Conservation (phyloP, 148 eudicot species). For the Rhododendron mucronatum region DNA sequence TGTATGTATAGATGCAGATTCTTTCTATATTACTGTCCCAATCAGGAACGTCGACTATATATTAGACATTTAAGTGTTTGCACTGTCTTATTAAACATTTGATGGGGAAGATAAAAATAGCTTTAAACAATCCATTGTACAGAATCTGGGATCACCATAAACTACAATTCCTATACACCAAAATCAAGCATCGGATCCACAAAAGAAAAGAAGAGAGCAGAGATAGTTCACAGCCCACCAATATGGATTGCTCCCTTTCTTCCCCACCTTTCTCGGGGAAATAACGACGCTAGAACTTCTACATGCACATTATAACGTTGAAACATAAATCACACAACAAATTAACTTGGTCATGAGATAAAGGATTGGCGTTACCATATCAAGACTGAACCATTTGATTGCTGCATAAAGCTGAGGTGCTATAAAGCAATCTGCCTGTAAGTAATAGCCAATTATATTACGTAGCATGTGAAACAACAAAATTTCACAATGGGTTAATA, state of each 20-base stretch:
- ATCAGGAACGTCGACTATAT: not conserved
- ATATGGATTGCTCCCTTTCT: not conserved
- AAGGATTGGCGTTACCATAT: conserved; percentile 45
- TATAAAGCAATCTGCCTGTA: conserved; percentile 81
- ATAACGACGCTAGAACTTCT: not conserved
- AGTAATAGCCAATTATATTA: not conserved
- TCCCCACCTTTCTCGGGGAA: not conserved
- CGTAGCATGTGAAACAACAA: not conserved
- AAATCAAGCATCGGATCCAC: not conserved
- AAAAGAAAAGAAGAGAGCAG: not conserved
- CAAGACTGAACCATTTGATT: conserved; percentile 50
- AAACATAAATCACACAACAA: not conserved
- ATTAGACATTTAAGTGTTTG: not conserved
- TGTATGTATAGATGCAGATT: not conserved
- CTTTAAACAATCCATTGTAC: not conserved
- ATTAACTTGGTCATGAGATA: not conserved
- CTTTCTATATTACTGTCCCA: not conserved
- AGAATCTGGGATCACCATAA: not conserved
- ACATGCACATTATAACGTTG: not conserved
- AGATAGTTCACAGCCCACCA: not conserved
- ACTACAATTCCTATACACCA: not conserved
- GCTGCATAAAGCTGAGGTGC: conserved; percentile 75
- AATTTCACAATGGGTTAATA: not conserved
- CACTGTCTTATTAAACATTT: not conserved
- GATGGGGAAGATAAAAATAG: not conserved